These are phyloP conservation scores for Clathrospora elynae DNA, from an alignment of 2,329 filamentous ascomycete species.

Conservation along the genomic window DNA sequence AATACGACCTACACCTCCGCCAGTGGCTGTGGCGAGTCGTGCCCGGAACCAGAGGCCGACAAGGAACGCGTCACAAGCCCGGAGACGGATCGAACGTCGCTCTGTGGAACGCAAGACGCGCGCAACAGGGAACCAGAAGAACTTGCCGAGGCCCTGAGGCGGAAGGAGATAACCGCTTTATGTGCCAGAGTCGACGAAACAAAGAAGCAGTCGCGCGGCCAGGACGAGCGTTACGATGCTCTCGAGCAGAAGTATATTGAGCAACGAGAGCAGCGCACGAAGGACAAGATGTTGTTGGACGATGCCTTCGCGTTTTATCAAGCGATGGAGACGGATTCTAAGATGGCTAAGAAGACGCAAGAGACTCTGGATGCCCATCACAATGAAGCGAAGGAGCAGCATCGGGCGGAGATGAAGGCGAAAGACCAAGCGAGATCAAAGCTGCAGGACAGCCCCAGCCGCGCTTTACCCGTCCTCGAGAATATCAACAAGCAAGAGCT, in stretches of 20 bases:
- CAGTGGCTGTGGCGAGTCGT: neutral
- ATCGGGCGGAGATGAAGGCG: neutral
- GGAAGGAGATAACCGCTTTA: neutral
- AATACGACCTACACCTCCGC: neutral
- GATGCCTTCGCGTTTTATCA: neutral
- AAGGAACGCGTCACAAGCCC: neutral
- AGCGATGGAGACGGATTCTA: neutral
- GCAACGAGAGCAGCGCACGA: slow-evolving; percentile 1
- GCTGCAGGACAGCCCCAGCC: neutral
- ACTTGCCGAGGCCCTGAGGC: neutral
- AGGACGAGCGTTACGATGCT: neutral
- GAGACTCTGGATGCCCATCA: neutral
- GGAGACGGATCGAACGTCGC: neutral
- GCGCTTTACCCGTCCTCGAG: neutral
- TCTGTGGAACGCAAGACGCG: slow-evolving; percentile 1
- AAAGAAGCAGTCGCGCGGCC: neutral
- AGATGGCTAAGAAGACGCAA: neutral
- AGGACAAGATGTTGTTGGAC: slow-evolving; percentile 4
- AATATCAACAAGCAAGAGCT: neutral
- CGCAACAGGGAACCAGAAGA: neutral
- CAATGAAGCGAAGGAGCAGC: neutral
- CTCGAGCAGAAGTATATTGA: slow-evolving; percentile 2
- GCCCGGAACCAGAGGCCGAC: too few species aligned
- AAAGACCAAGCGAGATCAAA: neutral
- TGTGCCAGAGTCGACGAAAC: neutral